Evolutionary conservation across 1,139 yeast species (phyloP).

Genomic region (Geotrichum carabidarum): DNA sequence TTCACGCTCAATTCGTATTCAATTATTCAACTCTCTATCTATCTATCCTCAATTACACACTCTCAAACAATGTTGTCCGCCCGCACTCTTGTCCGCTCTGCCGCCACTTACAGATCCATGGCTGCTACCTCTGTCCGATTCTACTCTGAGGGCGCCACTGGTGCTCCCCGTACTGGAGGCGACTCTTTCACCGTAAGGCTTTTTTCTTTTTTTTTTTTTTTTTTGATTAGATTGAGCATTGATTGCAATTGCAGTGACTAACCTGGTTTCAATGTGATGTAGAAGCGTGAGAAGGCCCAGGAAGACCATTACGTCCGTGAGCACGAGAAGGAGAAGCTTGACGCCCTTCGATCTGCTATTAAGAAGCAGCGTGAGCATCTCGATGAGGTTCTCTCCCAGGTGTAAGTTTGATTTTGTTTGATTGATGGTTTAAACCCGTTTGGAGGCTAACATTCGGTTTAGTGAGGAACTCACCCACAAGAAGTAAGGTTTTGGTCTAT

Average conservation of each 20-base stretch:
- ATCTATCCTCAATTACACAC: not conserved
- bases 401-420: slow-evolving; percentile 23
- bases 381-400: slow-evolving; percentile 29
- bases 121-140: slow-evolving; percentile 38
- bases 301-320: slow-evolving; percentile 61
- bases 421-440: too few relatives aligned
- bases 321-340: slow-evolving; percentile 59
- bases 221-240: not conserved
- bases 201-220: not conserved
- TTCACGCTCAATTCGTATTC: not conserved
- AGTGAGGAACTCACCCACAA: too few relatives aligned
- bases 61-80: slow-evolving; percentile 14
- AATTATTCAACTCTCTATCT: not conserved
- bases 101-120: slow-evolving; percentile 13
- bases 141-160: slow-evolving; percentile 52
- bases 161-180: slow-evolving; percentile 48
- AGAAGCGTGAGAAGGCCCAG: slow-evolving; percentile 66
- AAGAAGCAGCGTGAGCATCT: slow-evolving; percentile 47
- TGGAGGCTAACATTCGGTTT: too few relatives aligned
- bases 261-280: slow-evolving; percentile 1
- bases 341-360: slow-evolving; percentile 41
- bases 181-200: slow-evolving; percentile 50
- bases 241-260: not conserved
- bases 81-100: slow-evolving; percentile 14
- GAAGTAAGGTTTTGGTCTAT: too few relatives aligned